Base-by-base conservation (phyloP, 1,284 basidiomycete genomes). In the Cryptococcus neoformans region DNA sequence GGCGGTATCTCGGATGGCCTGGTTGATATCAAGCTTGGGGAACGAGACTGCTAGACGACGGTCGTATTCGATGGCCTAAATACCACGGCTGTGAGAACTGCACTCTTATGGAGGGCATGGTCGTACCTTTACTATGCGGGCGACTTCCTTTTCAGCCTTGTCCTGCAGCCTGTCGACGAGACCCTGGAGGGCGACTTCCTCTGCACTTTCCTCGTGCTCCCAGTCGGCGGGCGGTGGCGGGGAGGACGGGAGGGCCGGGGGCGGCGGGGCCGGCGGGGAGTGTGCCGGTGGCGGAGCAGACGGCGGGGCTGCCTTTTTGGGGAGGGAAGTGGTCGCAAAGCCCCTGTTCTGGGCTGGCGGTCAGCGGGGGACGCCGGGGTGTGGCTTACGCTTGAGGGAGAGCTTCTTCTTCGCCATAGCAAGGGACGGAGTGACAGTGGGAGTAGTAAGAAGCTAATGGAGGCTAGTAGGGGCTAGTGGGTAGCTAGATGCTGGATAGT, bases 71-170 rank as follows among this genome's bases (percentile, higher is more conserved):
- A 97, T 85, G 14, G 82, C 79, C 92, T 95, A 16, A 4, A 9
- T 3, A 28, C 4, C 12, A 11, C 6, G 16, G 40, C 40, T 42
- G 40, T 12, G 6, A 42, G 40, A 16, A 4, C 16, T 42, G 28
- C 28, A 28, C 4, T 28, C 4, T 28, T 28, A 4, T 28, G 28
- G 28, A 28, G 28, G 28, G 9, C 21, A n/a, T 34, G 40, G 39
- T 54, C 76, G 17, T 52, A 83, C 84, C 79, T 84, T 86, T 55
- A 85, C 68, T 11, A 82, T 83, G 68, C 92, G 83, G 2, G 81
- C 76, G 53, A 94, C 85, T 66, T 98, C 96, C 76, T 89, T 94
- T 70, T 97, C 92, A 2, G 85, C 88, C 66, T 87, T 91, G 14
- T 94, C 91, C 67, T 95, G 90, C 37, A 90, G 80, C 66, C 85